Percentiles rank a stretch among this genome's conserved stretches.
Evolutionary conservation across 306 rosid genomes (phyloP).

Genomic region (Crotalaria pallida): DNA sequence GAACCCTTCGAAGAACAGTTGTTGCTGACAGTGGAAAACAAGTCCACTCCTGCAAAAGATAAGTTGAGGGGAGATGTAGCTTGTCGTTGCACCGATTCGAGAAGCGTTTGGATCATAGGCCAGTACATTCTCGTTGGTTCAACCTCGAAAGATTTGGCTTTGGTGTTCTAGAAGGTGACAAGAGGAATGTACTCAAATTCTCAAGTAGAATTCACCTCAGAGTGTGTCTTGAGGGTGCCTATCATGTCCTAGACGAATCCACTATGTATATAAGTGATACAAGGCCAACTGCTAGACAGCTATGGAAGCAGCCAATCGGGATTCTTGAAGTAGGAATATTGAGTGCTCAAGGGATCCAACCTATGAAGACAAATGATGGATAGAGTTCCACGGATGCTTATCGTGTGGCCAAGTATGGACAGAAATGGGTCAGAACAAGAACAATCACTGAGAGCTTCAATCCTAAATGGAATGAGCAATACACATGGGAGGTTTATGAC

Average conservation of each 20-base stretch:
- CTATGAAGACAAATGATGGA: conserved; percentile 63
- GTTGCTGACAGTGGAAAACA: conserved; percentile 51
- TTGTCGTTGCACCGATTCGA: conserved; percentile 48
- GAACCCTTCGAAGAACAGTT: conserved; percentile 77
- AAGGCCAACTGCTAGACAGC: conserved; percentile 69
- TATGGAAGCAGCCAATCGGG: too few relatives aligned
- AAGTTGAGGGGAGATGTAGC: conserved; percentile 35
- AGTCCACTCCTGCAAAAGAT: conserved; percentile 45
- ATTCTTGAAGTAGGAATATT: conserved; percentile 83
- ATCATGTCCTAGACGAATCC: conserved; percentile 79
- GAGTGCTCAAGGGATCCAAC: conserved; percentile 70
- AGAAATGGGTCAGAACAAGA: conserved; percentile 80
- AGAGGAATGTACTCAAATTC: conserved; percentile 57
- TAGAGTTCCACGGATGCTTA: conserved; percentile 59
- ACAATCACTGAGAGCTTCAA: conserved; percentile 50
- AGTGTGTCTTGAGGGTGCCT: conserved; percentile 79
- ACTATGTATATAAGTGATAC: conserved; percentile 76
- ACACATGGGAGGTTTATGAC: too few relatives aligned
- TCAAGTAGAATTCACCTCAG: conserved; percentile 42
- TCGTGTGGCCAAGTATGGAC: conserved; percentile 76
- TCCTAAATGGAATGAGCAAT: conserved; percentile 39
- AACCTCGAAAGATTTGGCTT: conserved; percentile 66
- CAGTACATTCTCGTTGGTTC: conserved; percentile 61
- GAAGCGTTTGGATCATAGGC: too few relatives aligned
- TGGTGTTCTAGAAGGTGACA: conserved; percentile 64